These are phyloP conservation scores for Pleurotus giganteus DNA, from an alignment of 768 basidiomycete genomes.

Conservation along the genomic window DNA sequence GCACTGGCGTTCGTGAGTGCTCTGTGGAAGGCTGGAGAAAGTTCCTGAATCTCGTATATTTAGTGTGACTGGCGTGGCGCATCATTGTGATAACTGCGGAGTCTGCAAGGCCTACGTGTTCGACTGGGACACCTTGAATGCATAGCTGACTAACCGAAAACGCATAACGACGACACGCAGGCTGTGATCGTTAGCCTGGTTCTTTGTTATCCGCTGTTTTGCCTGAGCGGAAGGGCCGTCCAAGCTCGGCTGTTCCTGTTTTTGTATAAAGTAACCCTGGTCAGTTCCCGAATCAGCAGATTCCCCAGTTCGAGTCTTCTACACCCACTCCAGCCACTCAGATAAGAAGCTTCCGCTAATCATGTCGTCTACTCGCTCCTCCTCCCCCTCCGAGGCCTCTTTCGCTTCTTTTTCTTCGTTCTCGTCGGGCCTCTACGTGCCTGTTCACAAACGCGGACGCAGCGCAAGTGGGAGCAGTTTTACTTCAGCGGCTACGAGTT, in stretches of 20 bases:
- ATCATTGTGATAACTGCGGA: slow-evolving; percentile 11
- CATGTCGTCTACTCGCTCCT: slow-evolving; percentile 12
- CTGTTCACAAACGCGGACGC: slow-evolving; percentile 34
- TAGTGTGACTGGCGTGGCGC: slow-evolving; percentile 4
- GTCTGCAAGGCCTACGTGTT: slow-evolving; percentile 6
- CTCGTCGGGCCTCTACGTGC: slow-evolving; percentile 31
- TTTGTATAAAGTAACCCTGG: slow-evolving; percentile 9
- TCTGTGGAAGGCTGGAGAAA: not conserved
- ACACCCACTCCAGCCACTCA: slow-evolving; percentile 11
- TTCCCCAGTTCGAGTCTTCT: slow-evolving; percentile 7
- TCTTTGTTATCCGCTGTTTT: slow-evolving; percentile 9
- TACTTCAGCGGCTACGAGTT: slow-evolving; percentile 20
- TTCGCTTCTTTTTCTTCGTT: slow-evolving; percentile 19
- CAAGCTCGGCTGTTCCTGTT: slow-evolving; percentile 9
- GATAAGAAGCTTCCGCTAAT: slow-evolving; percentile 25
- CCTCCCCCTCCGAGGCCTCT: slow-evolving; percentile 12
- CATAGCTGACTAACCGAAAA: slow-evolving; percentile 9
- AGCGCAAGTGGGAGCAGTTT: slow-evolving; percentile 14
- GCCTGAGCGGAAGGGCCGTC: not conserved
- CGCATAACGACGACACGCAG: slow-evolving; percentile 6
- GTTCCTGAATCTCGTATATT: slow-evolving; percentile 4
- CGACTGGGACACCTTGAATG: slow-evolving; percentile 11
- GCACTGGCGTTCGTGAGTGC: not conserved
- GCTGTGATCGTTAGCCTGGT: slow-evolving; percentile 6
- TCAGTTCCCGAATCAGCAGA: slow-evolving; percentile 4